Percentiles rank a stretch among this genome's conserved stretches.
Evolutionary conservation across 495 filamentous ascomycete species (phyloP).

Genomic region (Friedmanniomyces endolithicus): DNA sequence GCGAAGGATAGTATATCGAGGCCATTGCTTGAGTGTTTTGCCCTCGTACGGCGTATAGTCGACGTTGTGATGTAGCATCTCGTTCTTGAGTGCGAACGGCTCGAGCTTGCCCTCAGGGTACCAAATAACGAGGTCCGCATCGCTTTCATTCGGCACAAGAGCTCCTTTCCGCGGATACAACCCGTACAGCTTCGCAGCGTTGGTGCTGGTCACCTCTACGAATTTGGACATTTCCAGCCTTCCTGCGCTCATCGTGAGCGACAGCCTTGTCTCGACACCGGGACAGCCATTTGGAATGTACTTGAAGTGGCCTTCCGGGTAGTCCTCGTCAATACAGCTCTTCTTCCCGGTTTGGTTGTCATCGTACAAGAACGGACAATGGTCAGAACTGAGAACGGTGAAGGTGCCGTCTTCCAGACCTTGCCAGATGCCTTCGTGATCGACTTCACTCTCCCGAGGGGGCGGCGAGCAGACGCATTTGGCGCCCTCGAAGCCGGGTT

Average conservation of each 20-base stretch:
- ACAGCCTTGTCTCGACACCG: slow-evolving; percentile 44
- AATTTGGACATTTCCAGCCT: slow-evolving; percentile 39
- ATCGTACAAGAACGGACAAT: slow-evolving; percentile 43
- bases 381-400: slow-evolving; percentile 40
- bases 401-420: slow-evolving; percentile 35
- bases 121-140: slow-evolving; percentile 42
- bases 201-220: slow-evolving; percentile 45
- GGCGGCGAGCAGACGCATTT: slow-evolving; percentile 26
- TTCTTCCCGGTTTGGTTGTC: slow-evolving; percentile 38
- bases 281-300: slow-evolving; percentile 48
- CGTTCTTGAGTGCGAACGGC: slow-evolving; percentile 37
- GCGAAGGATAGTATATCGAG: slow-evolving; percentile 46
- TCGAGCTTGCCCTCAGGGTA: slow-evolving; percentile 35
- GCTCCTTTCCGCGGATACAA: slow-evolving; percentile 43
- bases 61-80: slow-evolving; percentile 45
- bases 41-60: slow-evolving; percentile 52
- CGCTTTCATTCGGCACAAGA: slow-evolving; percentile 40
- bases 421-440: slow-evolving; percentile 25
- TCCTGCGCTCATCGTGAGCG: slow-evolving; percentile 33
- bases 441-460: slow-evolving; percentile 19
- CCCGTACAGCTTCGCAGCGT: slow-evolving; percentile 49
- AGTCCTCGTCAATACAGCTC: slow-evolving; percentile 31
- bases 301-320: slow-evolving; percentile 37
- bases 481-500: slow-evolving; percentile 37
- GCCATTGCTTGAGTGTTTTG: slow-evolving; percentile 42